Conservation (phyloP, 345 rosid species). For the Dipteronia sinensis region DNA sequence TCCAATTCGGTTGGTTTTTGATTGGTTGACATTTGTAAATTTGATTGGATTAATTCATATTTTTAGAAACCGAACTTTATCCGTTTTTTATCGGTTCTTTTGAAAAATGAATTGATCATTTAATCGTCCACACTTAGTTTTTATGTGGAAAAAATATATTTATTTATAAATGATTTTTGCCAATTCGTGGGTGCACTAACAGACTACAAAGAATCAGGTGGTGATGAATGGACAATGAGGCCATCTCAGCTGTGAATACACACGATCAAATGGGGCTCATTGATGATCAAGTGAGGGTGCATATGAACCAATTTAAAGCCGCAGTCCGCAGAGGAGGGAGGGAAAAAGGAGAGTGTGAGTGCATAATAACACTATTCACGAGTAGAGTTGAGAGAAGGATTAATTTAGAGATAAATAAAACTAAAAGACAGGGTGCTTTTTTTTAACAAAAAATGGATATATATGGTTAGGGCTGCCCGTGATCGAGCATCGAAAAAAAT, state of each 20-base stretch:
- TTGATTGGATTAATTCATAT: no score
- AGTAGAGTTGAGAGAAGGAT: neutral
- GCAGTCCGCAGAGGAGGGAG: neutral
- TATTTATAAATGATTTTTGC: no score
- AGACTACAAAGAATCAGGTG: neutral
- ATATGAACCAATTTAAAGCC: conserved; percentile 18
- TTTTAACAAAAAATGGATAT: neutral
- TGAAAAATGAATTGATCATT: no score
- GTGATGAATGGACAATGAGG: neutral
- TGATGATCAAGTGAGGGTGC: neutral
- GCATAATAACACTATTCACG: neutral
- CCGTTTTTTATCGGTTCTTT: no score
- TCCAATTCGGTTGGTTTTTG: no score
- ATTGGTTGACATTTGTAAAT: no score
- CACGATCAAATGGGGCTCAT: neutral
- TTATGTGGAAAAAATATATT: no score
- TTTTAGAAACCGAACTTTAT: no score
- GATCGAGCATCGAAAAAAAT: neutral
- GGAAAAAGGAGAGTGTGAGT: no score
- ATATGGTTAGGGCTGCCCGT: neutral
- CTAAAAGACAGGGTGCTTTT: no score
- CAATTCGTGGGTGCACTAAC: neutral
- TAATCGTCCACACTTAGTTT: no score
- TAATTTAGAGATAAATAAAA: neutral
- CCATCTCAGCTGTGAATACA: neutral